Conservation (phyloP, 1,139 yeast genomes). For the Scheffersomyces quercinus region DNA sequence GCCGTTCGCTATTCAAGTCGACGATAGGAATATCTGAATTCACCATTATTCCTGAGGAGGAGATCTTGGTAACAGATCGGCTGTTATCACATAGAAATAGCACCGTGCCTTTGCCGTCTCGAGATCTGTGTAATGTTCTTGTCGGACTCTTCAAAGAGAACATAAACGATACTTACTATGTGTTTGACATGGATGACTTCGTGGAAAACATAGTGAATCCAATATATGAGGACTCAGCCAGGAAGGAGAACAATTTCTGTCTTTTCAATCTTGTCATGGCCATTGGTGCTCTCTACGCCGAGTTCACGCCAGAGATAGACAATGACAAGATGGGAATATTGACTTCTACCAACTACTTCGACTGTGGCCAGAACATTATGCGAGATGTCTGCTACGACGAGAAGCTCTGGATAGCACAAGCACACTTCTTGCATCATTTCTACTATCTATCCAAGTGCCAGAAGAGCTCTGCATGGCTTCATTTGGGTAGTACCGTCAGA, state of each 20-base stretch:
- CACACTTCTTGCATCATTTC: slow-evolving; percentile 36
- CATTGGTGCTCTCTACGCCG: slow-evolving; percentile 36
- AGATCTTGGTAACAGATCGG: slow-evolving; percentile 18
- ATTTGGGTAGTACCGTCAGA: slow-evolving; percentile 25
- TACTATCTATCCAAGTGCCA: slow-evolving; percentile 39
- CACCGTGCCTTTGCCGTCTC: slow-evolving; percentile 13
- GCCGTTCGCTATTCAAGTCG: slow-evolving; percentile 21
- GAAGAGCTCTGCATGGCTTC: slow-evolving; percentile 43
- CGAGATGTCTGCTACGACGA: slow-evolving; percentile 35
- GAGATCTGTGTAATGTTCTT: slow-evolving; percentile 12
- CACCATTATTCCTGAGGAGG: slow-evolving; percentile 13
- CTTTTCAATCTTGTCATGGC: slow-evolving; percentile 40
- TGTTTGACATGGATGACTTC: slow-evolving; percentile 31
- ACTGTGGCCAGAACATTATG: slow-evolving; percentile 31
- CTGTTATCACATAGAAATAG: slow-evolving; percentile 9
- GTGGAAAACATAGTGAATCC: slow-evolving; percentile 11
- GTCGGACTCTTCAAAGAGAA: slow-evolving; percentile 17
- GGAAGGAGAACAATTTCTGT: slow-evolving; percentile 7
- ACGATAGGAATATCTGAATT: slow-evolving; percentile 14
- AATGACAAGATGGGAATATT: slow-evolving; percentile 11
- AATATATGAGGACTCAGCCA: slow-evolving; percentile 12
- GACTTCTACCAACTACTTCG: slow-evolving; percentile 22
- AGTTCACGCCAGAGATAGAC: slow-evolving; percentile 14
- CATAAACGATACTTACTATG: slow-evolving; percentile 21
- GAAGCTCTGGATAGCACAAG: slow-evolving; percentile 43